Base-by-base conservation (phyloP, 768 basidiomycete species). In the Leccinellum luteum region DNA sequence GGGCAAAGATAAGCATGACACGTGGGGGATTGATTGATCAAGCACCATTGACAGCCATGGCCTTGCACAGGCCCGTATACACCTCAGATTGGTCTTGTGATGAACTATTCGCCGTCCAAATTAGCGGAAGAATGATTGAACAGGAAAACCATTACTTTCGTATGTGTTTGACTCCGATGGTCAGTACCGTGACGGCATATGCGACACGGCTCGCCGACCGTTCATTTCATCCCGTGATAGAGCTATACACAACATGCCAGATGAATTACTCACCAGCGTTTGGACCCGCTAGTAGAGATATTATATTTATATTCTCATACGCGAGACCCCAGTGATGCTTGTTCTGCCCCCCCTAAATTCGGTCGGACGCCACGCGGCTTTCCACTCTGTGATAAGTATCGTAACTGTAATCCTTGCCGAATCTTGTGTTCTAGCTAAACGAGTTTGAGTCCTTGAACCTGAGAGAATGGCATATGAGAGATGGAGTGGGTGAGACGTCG, bases 41-140 rank as follows among this genome's bases (percentile, higher is more conserved):
- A 48, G 58, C 38, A 58, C 49, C 56, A 38, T 64, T 58, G 57
- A 81, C 90, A 66, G 78, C 93, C 92, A 76, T 99, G 97, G 8
- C 95, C 96, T 74, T 99, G 97, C 56, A 71, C 44, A 98, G 96
- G 48, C 94, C 81, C 28, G 97, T 99, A 73, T 86, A 99, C 1
- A 95, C 94, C 62, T 94, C 89, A 69, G 85, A 87, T 69, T 92
- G 87, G 60, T 92, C 89, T n/a, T 78, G 59, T n/a, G 87, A 85
- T n/a, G n/a, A n/a, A n/a, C n/a, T n/a, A n/a, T n/a, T n/a, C n/a
- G n/a, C n/a, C n/a, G n/a, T n/a, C n/a, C n/a, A n/a, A n/a, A n/a
- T n/a, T n/a, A n/a, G n/a, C n/a, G n/a, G n/a, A n/a, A n/a, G n/a
- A n/a, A n/a, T n/a, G n/a, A n/a, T n/a, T n/a, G n/a, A n/a, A n/a